Evolutionary conservation across 139 green algal genomes (phyloP), one percentile per base, ranked within the genome.

Genomic region (Asterochloris sp.): DNA sequence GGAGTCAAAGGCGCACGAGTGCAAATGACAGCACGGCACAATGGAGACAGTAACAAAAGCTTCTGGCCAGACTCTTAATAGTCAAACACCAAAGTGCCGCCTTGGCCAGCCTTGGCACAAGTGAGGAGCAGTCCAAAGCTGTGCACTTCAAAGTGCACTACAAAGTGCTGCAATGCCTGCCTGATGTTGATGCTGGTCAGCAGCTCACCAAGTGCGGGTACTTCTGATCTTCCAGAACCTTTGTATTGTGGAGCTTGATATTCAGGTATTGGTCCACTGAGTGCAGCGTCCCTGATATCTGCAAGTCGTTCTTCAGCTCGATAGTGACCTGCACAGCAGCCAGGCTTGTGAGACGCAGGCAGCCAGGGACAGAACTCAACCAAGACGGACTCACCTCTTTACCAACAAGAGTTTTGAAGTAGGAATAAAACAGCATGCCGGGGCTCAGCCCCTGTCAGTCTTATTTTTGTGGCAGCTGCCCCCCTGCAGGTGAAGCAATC

Each of bases 211-310:
- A 98, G 85, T 99, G 96, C 0, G 97, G 97, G 81, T 99, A 98
- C 79, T 97, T 97, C 13, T 90, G 79, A 83, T 97, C 92, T 68
- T 99, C 95, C 13, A 95, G 88, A 12, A 98, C 94, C 16, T 86
- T 78, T 17, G 92, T 95, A 81, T 97, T 96, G 62, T 94, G 90
- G n/a, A 99, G 91, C 85, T 99, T 99, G 85, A 99, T 95, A 86
- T 99, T 99, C 0, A 99, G 84, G 88, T 98, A 99, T 89, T 99
- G 97, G 83, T 99, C 97, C n/a, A 99, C 96, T 12, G 93, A 98
- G 78, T 98, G 95, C 73, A 99, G 87, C 12, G 87, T 94, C 2
- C 97, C 97, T 0, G 87, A 96, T 74, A 99, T 98, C 29, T 93
- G 90, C 62, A 99, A 80, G 78, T 99, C 97, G 84, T 99, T 99